Base-by-base conservation (phyloP, 768 basidiomycete genomes). In the Phanerochaete sordida region DNA sequence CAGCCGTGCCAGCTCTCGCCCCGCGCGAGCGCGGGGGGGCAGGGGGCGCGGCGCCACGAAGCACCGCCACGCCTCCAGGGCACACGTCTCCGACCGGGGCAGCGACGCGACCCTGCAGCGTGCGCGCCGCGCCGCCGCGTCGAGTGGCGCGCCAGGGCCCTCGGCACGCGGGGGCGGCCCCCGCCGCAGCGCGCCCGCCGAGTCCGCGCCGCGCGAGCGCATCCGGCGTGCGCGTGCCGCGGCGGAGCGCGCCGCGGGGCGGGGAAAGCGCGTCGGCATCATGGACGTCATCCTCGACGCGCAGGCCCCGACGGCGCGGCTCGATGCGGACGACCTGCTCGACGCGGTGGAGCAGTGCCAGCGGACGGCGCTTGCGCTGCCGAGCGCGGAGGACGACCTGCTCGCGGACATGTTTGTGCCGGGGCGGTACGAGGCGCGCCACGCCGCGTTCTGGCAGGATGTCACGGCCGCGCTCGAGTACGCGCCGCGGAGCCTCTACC, bases 231-330 rank as follows among this genome's bases (percentile, higher is more conserved):
- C 68, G 26, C 68, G 56, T 50, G 65, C 64, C n/a, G 68, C 58
- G 48, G 54, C 63, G 27, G 71, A 73, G 65, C 46, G 2, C 1
- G 31, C 15, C 0, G 1, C 55, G 50, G 63, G 66, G 64, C 65
- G 66, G 62, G 70, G 74, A 55, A 71, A 67, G 31, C 73, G 63
- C 49, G 73, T 69, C 63, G 79, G 69, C 39, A 70, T 79, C 62
- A 82, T 81, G 80, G 81, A 81, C 65, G 66, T 80, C 58, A 69
- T 82, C 61, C 72, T 84, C 58, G 79, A 79, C 63, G 69, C 76
- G 43, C 70, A 70, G 64, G 71, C 74, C 37, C 70, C 68, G 46
- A 63, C 62, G 45, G 64, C 61, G 62, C 66, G 68, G 52, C 64
- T 64, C 65, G 59, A 69, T 58, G 70, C 73, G 61, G 72, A 75